Evolutionary conservation across 129 eudicot genomes (phyloP).

Genomic region (Flaveria trinervia): DNA sequence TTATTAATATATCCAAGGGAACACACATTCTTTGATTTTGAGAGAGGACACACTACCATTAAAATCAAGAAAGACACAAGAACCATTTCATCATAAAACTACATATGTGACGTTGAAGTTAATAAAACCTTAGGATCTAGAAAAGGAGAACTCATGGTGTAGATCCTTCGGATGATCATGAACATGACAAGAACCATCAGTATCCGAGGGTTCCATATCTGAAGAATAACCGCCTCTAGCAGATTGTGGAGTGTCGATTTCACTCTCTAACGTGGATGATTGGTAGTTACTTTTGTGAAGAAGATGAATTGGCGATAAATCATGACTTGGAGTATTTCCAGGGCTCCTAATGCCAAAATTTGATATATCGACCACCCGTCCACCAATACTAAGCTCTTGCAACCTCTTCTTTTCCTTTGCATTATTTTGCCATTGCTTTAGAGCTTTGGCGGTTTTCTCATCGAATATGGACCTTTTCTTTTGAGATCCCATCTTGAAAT

Average conservation of each 20-base stretch:
- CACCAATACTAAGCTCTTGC: constrained; percentile 34
- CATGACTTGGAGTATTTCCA: constrained; percentile 48
- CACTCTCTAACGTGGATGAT: constrained; percentile 41
- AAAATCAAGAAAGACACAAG: not conserved
- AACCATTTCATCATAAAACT: not conserved
- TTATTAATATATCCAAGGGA: no score
- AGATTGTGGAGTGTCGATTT: constrained; percentile 48
- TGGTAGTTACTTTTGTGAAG: constrained; percentile 49
- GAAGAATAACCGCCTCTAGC: constrained; percentile 46
- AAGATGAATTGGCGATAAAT: constrained; percentile 61
- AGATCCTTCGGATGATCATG: constrained; percentile 7
- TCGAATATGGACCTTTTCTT: constrained; percentile 78
- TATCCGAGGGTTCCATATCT: constrained; percentile 51
- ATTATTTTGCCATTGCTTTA: constrained; percentile 72
- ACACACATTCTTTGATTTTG: no score
- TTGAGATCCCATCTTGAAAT: constrained; percentile 68
- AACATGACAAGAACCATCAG: constrained; percentile 40
- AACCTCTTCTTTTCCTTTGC: constrained; percentile 55
- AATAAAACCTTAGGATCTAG: constrained; percentile 30
- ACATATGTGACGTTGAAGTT: constrained; percentile 1
- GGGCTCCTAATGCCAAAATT: constrained; percentile 32
- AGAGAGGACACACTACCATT: no score
- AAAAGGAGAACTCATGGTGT: constrained; percentile 39
- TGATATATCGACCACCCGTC: constrained; percentile 16
- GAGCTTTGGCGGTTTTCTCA: constrained; percentile 72